A percentile compares a stretch with the other conserved stretches of the same genome.
These are phyloP conservation scores for Podospora australis DNA, from an alignment of 495 filamentous ascomycete species.

Conservation along the genomic window DNA sequence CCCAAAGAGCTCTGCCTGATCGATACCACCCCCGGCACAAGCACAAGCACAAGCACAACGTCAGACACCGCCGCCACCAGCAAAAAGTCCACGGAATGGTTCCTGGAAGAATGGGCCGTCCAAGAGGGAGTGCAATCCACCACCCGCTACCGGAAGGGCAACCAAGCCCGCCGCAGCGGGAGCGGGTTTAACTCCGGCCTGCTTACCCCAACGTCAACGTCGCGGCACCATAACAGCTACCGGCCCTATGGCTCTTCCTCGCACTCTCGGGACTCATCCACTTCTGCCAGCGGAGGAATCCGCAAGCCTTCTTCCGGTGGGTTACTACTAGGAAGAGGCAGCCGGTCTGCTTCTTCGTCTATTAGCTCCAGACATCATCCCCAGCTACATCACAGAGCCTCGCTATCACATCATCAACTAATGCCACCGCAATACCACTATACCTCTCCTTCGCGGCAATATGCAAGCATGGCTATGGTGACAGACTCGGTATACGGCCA, in stretches of 20 bases:
- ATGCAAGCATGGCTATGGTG: too few relatives aligned
- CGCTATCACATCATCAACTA: too few relatives aligned
- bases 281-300: too few relatives aligned
- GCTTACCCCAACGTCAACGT: background rate
- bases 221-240: background rate
- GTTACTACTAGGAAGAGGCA: too few relatives aligned
- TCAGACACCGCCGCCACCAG: constrained; percentile 7
- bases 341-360: too few relatives aligned
- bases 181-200: background rate
- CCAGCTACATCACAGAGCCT: too few relatives aligned
- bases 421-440: too few relatives aligned
- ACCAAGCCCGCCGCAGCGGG: constrained; percentile 14
- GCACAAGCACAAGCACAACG: background rate
- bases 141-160: constrained; percentile 42
- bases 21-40: background rate
- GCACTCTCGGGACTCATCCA: too few relatives aligned
- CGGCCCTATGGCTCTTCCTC: background rate
- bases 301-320: too few relatives aligned
- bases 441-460: too few relatives aligned
- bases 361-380: too few relatives aligned
- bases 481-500: too few relatives aligned
- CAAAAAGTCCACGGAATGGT: constrained; percentile 40
- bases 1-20: background rate
- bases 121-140: constrained; percentile 39
- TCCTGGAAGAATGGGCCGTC: constrained; percentile 33